Base-by-base conservation (phyloP, 2,329 filamentous ascomycete genomes). In the Colletotrichum sp. region DNA sequence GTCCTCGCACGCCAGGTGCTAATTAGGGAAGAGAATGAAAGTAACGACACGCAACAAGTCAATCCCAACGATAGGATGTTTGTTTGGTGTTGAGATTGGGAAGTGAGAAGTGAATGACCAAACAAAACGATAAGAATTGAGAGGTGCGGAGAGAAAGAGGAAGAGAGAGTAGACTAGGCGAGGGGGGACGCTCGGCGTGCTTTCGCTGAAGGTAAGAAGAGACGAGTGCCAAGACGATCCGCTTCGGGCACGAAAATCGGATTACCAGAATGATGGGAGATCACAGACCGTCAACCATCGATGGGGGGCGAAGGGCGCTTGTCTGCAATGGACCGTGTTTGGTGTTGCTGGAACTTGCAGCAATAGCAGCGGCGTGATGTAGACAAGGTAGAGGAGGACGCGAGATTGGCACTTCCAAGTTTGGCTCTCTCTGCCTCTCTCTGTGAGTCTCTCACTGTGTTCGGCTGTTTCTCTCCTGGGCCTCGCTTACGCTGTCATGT, bases 1-100 rank as follows among this genome's bases (percentile, higher is more conserved):
- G 26, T 24, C 26, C n/a, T 30, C 16, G 66, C 76, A 77, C 74
- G n/a, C 75, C 75, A 67, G 76, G 74, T 77, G 75, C 75, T 38
- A 28, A 55, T 62, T 36, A 68, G 43, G n/a, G 36, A 36, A 28
- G 18, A 30, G 9, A 43, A 73, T 21, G 56, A 32, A 66, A 26
- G 43, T 26, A 32, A 52, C 28, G 68, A 55, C 24, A 70, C 32
- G 7, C 24, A 21, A 52, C 43, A 13, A 52, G 8, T 52, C 10
- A 24, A 13, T 5, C 43, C 43, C 43, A 13, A 13, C 12, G 43
- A 58, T 16, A 71, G 67, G 4, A 62, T 10, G 62, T 62, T 21
- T 60, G 12, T 38, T 52, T 52, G 8, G 28, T 36, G 68, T 21
- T 34, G 28, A 36, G 34, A 21, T 21, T n/a, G 34, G n/a, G 24